Evolutionary conservation across 2,329 filamentous ascomycete species (phyloP).

Genomic region (Pestalotiopsis sp.): DNA sequence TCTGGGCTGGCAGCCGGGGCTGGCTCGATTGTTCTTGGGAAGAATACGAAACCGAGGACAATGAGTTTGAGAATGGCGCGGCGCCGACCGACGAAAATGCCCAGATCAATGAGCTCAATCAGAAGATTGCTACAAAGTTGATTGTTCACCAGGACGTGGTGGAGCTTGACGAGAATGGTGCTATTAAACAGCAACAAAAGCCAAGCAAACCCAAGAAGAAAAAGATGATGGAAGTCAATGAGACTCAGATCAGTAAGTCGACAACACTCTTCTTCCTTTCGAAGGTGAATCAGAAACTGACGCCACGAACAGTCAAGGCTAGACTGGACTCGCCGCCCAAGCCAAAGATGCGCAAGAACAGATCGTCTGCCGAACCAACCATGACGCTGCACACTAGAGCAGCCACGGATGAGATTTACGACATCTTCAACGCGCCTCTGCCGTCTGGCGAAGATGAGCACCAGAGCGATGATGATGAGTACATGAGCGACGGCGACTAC

Average conservation of each 20-base stretch:
- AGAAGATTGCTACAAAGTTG: slow-evolving; percentile 38
- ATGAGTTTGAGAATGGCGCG: slow-evolving; percentile 18
- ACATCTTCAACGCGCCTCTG: slow-evolving; percentile 90
- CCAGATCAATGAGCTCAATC: slow-evolving; percentile 29
- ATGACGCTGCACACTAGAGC: slow-evolving; percentile 97
- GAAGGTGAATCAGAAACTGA: not conserved
- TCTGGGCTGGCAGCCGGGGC: slow-evolving; percentile 78
- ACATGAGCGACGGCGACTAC: slow-evolving; percentile 75
- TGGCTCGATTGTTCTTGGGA: slow-evolving; percentile 64
- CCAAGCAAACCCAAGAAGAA: slow-evolving; percentile 65
- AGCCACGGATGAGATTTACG: slow-evolving; percentile 96
- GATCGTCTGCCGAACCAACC: slow-evolving; percentile 70
- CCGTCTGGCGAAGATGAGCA: slow-evolving; percentile 39
- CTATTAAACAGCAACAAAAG: slow-evolving; percentile 44
- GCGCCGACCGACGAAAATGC: slow-evolving; percentile 23
- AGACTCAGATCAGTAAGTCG: slow-evolving; percentile 85
- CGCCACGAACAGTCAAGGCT: slow-evolving; percentile 71
- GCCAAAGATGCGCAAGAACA: slow-evolving; percentile 80
- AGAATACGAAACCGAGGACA: slow-evolving; percentile 14
- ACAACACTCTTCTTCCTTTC: not conserved
- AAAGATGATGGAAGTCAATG: slow-evolving; percentile 83
- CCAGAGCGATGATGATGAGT: slow-evolving; percentile 63
- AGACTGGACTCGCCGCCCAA: slow-evolving; percentile 88
- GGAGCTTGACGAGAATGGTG: slow-evolving; percentile 63
- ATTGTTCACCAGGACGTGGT: slow-evolving; percentile 46